Evolutionary conservation across 306 rosid genomes (phyloP), one percentile per base, ranked within the genome.

Genomic region (Casuarina cunninghamiana): DNA sequence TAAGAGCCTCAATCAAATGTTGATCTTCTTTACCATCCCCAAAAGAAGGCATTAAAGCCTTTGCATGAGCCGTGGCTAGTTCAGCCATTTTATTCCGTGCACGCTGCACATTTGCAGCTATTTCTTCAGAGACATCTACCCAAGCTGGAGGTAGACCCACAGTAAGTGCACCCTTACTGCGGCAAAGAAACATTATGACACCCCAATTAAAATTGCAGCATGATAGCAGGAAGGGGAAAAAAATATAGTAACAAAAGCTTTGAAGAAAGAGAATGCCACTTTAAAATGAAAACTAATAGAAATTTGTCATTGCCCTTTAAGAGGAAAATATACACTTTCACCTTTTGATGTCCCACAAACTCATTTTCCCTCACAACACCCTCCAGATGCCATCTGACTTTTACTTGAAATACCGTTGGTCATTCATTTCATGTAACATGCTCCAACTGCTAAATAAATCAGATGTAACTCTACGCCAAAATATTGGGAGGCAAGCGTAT

Each of bases 81-180:
- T 90, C 94, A 6, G 81, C 88, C 99, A 96, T 96, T 83, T 89
- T 93, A 68, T 68, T 76, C 39, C 94, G 91, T 17, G 98, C 93
- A 61, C 90, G 93, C 78, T 96, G 99, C 80, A 96, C 94, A 65
- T 90, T 83, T 70, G 86, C 86, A 37, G 97, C 86, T 91, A 96
- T 91, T 77, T 96, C 99, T 87, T 96, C 99, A 17, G 98, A 96
- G 19, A 93, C 80, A 90, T 93, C 98, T 76, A 96, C 98, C 99
- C 99, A 93, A 7, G 98, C 96, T 5, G 99, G 99, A 39, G 99
- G 97, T 65, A 95, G 87, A 77, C 98, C 99, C 74, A 96, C 91
- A 5, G 91, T 91, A 67, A 89, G 79, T 58, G 83, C 82, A 79
- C 89, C 97, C 85, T 84, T 87, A 77, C 97, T 92, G 93, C 84